Percentiles rank a stretch among this genome's conserved stretches.
Evolutionary conservation across 345 rosid genomes (phyloP).

Genomic region (Angophora floribunda): DNA sequence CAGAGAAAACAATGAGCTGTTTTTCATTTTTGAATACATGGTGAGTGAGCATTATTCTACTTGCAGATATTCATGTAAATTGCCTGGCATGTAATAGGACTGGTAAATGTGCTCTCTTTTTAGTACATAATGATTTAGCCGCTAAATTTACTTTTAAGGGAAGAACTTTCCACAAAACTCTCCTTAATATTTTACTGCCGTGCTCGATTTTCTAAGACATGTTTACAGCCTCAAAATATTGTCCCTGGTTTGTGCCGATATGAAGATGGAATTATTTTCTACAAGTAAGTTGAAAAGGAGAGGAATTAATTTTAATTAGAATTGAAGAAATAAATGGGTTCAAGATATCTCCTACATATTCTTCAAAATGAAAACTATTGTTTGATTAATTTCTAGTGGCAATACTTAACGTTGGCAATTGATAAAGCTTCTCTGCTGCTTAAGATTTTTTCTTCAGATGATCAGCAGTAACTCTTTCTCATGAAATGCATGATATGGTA

Average conservation of each 20-base stretch:
- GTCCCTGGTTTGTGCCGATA: background rate
- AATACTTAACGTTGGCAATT: background rate
- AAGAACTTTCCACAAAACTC: background rate
- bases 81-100: background rate
- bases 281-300: background rate
- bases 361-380: background rate
- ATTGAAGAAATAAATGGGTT: background rate
- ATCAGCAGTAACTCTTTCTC: background rate
- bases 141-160: background rate
- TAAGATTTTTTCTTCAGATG: background rate
- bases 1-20: constrained; percentile 75
- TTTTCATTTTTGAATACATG: constrained; percentile 94
- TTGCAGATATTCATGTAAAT: background rate
- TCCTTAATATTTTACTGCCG: background rate
- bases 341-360: background rate
- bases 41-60: constrained; percentile 24
- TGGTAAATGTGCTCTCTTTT: background rate
- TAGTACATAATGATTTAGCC: background rate
- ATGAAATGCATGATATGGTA: background rate
- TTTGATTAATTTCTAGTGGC: background rate
- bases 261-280: background rate
- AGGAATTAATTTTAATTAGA: background rate
- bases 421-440: background rate
- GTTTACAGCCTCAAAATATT: background rate
- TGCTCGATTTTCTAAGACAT: background rate